Percentiles rank a stretch among this genome's conserved stretches.
phyloP scores from a whole-genome alignment of 805 yeast genomes.

The Teunomyces funiuensis region DNA sequence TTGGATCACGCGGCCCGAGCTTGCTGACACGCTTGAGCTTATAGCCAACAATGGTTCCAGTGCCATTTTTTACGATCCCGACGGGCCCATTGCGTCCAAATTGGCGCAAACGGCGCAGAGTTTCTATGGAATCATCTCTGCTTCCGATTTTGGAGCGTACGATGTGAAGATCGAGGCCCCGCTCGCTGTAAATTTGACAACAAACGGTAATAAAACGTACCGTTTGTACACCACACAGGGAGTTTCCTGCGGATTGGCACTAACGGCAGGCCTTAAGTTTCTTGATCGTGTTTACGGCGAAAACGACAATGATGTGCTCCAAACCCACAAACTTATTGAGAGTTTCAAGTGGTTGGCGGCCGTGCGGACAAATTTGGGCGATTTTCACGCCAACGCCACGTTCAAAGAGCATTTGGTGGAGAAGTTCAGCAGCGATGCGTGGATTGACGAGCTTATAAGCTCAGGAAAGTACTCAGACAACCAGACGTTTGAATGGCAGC shows the following conservation, averaged over 20 bases:
- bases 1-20: conserved; percentile 52
- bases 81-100: conserved; percentile 66
- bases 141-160: conserved; percentile 68
- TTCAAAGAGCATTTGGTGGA: conserved; percentile 33
- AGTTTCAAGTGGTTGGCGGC: conserved; percentile 93
- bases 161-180: conserved; percentile 45
- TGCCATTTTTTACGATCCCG: conserved; percentile 79
- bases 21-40: conserved; percentile 64
- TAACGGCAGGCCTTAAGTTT: conserved; percentile 71
- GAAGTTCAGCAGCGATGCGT: conserved; percentile 49
- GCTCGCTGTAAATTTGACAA: conserved; percentile 19
- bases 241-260: conserved; percentile 80
- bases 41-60: conserved; percentile 78
- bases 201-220: conserved; percentile 15
- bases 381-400: conserved; percentile 30
- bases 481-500: conserved; percentile 64
- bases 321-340: conserved; percentile 72
- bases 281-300: conserved; percentile 40
- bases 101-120: conserved; percentile 50
- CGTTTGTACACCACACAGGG: conserved; percentile 56
- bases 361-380: conserved; percentile 85
- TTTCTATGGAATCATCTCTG: conserved; percentile 66
- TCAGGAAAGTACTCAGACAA: conserved; percentile 50
- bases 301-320: conserved; percentile 25
- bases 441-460: conserved; percentile 53